These are phyloP conservation scores for Vararia minispora DNA, from an alignment of 768 basidiomycete species.

Conservation along the genomic window DNA sequence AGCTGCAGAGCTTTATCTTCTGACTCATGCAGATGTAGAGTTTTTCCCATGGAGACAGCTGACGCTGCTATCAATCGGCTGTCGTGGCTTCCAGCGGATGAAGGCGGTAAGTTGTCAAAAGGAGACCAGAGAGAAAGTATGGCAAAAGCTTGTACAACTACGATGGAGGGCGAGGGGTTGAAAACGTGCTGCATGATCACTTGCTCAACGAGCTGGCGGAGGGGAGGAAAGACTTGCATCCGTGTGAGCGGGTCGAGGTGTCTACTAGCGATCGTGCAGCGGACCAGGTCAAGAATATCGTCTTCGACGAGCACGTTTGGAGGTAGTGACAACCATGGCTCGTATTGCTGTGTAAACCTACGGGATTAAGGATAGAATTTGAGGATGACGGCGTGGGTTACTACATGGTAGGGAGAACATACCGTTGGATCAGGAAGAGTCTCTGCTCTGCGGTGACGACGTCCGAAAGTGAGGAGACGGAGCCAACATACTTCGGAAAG, in stretches of 20 bases:
- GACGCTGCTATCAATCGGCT: constrained; percentile 28
- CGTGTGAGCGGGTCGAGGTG: constrained; percentile 28
- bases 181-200: constrained; percentile 29
- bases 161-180: constrained; percentile 28
- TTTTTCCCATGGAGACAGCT: constrained; percentile 37
- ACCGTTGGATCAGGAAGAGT: constrained; percentile 8
- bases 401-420: not conserved
- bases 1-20: no score
- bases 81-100: constrained; percentile 24
- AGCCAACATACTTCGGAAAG: constrained; percentile 15
- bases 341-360: constrained; percentile 33
- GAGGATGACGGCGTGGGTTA: not conserved
- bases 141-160: constrained; percentile 30
- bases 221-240: constrained; percentile 25
- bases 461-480: constrained; percentile 8
- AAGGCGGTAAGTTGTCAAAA: constrained; percentile 19
- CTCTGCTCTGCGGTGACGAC: constrained; percentile 8
- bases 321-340: constrained; percentile 32
- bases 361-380: no score
- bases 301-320: constrained; percentile 20
- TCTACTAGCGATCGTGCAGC: constrained; percentile 35
- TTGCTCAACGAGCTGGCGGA: constrained; percentile 31
- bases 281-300: constrained; percentile 30
- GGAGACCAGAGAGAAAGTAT: constrained; percentile 35
- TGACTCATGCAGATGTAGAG: constrained; percentile 29